Evolutionary conservation across 208 protist species (phyloP), one percentile per base, ranked within the genome.

Genomic region (Phytomonas sp.): DNA sequence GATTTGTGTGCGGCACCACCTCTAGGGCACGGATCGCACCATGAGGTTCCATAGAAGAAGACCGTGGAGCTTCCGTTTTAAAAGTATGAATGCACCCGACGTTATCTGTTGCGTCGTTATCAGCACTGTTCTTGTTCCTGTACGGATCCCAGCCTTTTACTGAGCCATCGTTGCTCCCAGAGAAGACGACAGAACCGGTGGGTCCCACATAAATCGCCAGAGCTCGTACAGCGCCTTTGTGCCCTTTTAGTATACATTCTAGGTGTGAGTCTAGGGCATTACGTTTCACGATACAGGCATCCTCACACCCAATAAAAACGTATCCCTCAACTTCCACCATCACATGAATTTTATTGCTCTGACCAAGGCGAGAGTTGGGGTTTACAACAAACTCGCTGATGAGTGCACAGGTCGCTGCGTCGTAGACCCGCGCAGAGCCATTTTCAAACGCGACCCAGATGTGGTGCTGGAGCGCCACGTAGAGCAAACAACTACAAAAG

Each of bases 121-220:
- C 70, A 29, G 69, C 77, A 37, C 52, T 56, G 26, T 72, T 36
- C 33, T 36, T 45, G 30, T 63, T 33, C n/a, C 34, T 65, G 74
- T 93, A 91, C 26, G 87, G 88, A 72, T 94, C 82, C 88, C 91
- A 95, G n/a, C 84, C 88, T 10, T 76, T 69, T 19, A 93, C 78
- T 3, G 85, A 86, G 42, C 83, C 80, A 61, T 95, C 91, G 61
- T 94, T 87, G 65, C 82, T 82, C 64, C 91, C 88, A 29, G 88
- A 91, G 78, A 95, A 92, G 7, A 95, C 69, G 19, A 93, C 77
- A 2, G 80, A 74, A 14, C 85, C 87, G 12, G 83, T 91, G 4
- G 77, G 65, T 3, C 83, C 87, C 56, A 76, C 71, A 76, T 87
- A 91, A 29, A 76, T 33, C 56, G 66, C 69, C 40, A 94, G 63